Base-by-base conservation (phyloP, 1,284 basidiomycete species). In the Malassezia equina region DNA sequence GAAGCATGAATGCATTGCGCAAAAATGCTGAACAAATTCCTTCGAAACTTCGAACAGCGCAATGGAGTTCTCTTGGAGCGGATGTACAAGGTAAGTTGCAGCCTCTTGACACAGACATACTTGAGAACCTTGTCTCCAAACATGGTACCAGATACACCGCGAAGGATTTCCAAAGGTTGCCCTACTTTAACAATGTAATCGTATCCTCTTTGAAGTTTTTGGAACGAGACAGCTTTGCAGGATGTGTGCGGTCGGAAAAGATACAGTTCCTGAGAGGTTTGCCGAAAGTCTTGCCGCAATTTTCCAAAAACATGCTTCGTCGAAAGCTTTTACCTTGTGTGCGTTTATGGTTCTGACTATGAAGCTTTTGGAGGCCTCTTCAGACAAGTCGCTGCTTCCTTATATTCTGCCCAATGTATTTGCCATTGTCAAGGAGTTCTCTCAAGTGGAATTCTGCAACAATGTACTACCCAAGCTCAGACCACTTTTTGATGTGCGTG, bases 201-300 rank as follows among this genome's bases (percentile, higher is more conserved):
- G 91, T 98, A 31, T 93, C 89, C 1, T 96, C 93, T 0, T 81
- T 99, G 32, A 93, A 90, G 70, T 99, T 96, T 77, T 79, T 99
- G 58, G 93, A 96, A 68, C 83, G 93, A 4, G 88, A 91, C 12
- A 91, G 85, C 56, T 99, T 98, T 72, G 88, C 90, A 2, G 84
- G 89, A 1, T 93, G 95, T 75, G 85, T 89, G 2, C 79, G 86
- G 50, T 91, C 96, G 77, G 94, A 96, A 74, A 91, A 96, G 71
- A 85, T 95, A 25, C 88, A 88, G 0, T 96, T 96, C 73, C 62
- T 77, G 46, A 89, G 90, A 70, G 91, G 93, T 0, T 77, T 96
- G 11, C 81, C 84, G 2, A 76, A 81, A 52, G 90, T 99, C 11
- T 76, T 99, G 23, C 83, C 84, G 45, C 83, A 81, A 45, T 98